These are phyloP conservation scores for Zygoascus flipseniorum DNA, from an alignment of 805 yeast genomes.

Conservation along the genomic window DNA sequence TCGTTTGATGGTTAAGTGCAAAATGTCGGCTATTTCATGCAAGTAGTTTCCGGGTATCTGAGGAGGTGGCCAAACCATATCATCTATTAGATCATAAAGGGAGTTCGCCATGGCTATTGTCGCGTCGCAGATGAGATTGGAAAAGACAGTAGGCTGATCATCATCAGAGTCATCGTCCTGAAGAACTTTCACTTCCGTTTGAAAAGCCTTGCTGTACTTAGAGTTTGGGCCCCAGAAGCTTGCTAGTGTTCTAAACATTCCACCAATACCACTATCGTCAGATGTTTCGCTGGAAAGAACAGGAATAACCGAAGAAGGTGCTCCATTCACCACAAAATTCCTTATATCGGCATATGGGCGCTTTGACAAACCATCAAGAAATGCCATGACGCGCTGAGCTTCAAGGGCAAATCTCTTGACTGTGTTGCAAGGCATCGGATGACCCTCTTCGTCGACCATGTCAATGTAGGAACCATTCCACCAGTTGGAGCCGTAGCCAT, in stretches of 20 bases:
- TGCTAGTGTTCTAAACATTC: constrained; percentile 10
- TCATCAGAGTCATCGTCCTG: constrained; percentile 6
- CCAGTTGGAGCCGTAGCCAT: constrained; percentile 24
- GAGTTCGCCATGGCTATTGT: constrained; percentile 12
- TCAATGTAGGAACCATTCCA: constrained; percentile 18
- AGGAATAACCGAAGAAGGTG: constrained; percentile 1
- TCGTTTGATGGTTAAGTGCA: constrained; percentile 17
- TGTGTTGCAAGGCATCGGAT: background rate
- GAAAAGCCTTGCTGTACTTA: constrained; percentile 7
- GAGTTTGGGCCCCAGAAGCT: constrained; percentile 11
- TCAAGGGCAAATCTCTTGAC: constrained; percentile 18
- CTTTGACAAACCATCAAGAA: constrained; percentile 22
- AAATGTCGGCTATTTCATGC: constrained; percentile 15
- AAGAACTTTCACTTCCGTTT: constrained; percentile 7
- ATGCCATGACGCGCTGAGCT: constrained; percentile 25
- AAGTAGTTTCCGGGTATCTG: constrained; percentile 11
- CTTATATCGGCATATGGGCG: constrained; percentile 18
- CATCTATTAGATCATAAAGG: constrained; percentile 18
- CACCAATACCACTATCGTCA: constrained; percentile 14
- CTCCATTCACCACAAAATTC: constrained; percentile 9
- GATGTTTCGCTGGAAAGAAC: constrained; percentile 5
- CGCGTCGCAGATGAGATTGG: constrained; percentile 15
- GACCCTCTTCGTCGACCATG: constrained; percentile 4
- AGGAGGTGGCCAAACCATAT: constrained; percentile 16
- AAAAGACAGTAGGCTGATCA: constrained; percentile 3